phyloP scores from a whole-genome alignment of 1,139 yeast species.

The Protomyces lactucae-debilis region DNA sequence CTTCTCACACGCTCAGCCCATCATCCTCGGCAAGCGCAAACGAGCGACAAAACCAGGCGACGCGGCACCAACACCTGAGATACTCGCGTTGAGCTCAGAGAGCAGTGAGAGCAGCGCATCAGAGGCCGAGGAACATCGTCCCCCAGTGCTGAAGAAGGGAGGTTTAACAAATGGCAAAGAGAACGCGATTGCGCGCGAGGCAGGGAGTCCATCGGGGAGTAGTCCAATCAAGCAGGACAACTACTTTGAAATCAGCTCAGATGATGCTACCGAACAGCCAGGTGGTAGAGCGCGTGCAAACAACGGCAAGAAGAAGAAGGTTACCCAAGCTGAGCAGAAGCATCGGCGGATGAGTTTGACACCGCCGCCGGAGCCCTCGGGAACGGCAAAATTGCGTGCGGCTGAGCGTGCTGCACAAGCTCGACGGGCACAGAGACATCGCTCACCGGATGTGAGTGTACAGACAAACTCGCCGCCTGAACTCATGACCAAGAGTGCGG shows the following conservation, averaged over 20 bases:
- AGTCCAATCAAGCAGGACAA: not conserved
- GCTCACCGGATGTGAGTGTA: too few species aligned
- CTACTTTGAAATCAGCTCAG: not conserved
- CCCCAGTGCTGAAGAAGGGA: not conserved
- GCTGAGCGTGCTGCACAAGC: not conserved
- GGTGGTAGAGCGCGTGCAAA: not conserved
- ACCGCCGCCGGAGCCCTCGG: constrained; percentile 8
- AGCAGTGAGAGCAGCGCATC: not conserved
- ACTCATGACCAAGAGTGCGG: not conserved
- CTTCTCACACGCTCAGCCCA: not conserved
- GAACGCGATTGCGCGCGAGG: not conserved
- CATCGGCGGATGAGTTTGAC: constrained; percentile 3
- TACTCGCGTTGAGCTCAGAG: not conserved
- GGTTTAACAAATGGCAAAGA: not conserved
- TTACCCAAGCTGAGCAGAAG: not conserved
- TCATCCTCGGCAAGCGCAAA: not conserved
- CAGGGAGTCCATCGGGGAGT: not conserved
- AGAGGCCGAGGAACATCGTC: not conserved
- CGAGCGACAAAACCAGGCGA: not conserved
- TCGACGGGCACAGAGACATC: not conserved
- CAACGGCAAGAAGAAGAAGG: not conserved
- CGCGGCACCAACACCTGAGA: not conserved
- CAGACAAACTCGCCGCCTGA: not conserved
- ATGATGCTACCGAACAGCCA: not conserved
- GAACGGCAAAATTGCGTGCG: not conserved